Evolutionary conservation across 169 alveolate species (phyloP).

Genomic region (Eimeria tenella): DNA sequence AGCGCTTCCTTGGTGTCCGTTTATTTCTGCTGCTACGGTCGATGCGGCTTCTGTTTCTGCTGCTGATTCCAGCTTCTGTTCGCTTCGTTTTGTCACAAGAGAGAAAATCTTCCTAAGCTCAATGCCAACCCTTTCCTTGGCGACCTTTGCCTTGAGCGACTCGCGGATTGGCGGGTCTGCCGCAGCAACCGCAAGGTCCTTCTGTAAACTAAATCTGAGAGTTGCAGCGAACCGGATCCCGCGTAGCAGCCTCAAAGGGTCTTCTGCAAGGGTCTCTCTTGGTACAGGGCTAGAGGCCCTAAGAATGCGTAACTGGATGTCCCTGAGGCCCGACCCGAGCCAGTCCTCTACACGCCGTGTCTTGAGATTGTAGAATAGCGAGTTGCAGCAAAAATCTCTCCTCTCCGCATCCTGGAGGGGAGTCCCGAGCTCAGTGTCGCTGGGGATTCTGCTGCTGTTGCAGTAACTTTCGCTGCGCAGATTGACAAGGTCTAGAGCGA

Average conservation of each 20-base stretch:
- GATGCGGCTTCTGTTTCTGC: neutral
- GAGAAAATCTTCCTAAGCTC: slow-evolving; percentile 83
- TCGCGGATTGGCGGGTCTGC: slow-evolving; percentile 48
- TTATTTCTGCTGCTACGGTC: neutral
- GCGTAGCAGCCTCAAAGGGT: slow-evolving; percentile 98
- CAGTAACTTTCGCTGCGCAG: slow-evolving; percentile 97
- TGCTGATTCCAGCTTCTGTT: neutral
- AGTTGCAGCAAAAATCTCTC: slow-evolving; percentile 98
- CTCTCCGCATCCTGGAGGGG: slow-evolving; percentile 95
- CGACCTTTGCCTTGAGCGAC: slow-evolving; percentile 76
- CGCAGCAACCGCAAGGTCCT: slow-evolving; percentile 33
- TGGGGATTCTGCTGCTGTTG: slow-evolving; percentile 95
- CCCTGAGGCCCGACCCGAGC: slow-evolving; percentile 89
- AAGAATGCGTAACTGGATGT: slow-evolving; percentile 93
- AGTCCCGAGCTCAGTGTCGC: slow-evolving; percentile 83
- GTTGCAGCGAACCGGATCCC: slow-evolving; percentile 96
- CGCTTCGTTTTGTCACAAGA: neutral
- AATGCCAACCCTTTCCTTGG: slow-evolving; percentile 82
- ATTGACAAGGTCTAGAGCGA: slow-evolving; percentile 96
- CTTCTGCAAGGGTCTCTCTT: slow-evolving; percentile 97
- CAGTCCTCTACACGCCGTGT: slow-evolving; percentile 96
- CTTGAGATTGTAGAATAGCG: slow-evolving; percentile 97
- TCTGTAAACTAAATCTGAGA: neutral
- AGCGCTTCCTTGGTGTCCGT: neutral
- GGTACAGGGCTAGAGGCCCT: slow-evolving; percentile 92